Conservation (phyloP, 1,284 basidiomycete genomes). For the Rhodotorula sp. region DNA sequence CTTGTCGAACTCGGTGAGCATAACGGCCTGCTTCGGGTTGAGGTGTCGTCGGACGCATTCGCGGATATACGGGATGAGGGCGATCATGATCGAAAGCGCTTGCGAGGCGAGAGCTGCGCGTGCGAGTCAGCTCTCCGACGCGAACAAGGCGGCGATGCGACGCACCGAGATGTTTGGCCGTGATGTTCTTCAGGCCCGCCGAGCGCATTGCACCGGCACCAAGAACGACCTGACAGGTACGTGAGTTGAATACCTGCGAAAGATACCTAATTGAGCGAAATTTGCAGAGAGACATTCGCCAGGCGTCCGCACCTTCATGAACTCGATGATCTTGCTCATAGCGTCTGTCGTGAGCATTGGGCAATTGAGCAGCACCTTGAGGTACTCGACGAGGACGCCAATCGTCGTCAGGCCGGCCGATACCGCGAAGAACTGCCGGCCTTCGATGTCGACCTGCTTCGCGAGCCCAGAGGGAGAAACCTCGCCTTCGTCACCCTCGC, state of each 20-base stretch:
- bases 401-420: constrained; percentile 78
- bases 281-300: too few relatives aligned
- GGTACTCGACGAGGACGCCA: constrained; percentile 75
- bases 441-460: constrained; percentile 82
- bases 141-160: constrained; percentile 15
- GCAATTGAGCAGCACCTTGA: constrained; percentile 82
- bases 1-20: constrained; percentile 97
- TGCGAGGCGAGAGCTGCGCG: constrained; percentile 76
- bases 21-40: constrained; percentile 87
- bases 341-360: constrained; percentile 86
- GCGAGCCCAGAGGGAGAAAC: constrained; percentile 45
- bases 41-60: constrained; percentile 91
- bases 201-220: constrained; percentile 98
- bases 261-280: too few relatives aligned
- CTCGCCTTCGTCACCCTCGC: neutral
- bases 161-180: constrained; percentile 90
- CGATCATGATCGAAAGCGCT: constrained; percentile 87
- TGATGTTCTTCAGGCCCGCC: constrained; percentile 96
- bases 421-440: constrained; percentile 77
- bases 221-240: constrained; percentile 96
- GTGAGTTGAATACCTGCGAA: constrained; percentile 85
- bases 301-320: constrained; percentile 72
- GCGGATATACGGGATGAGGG: constrained; percentile 93
- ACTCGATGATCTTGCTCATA: constrained; percentile 91
- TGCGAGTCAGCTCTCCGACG: constrained; percentile 21